Conservation (phyloP, 495 filamentous ascomycete genomes). For the Daldinia decipiens region DNA sequence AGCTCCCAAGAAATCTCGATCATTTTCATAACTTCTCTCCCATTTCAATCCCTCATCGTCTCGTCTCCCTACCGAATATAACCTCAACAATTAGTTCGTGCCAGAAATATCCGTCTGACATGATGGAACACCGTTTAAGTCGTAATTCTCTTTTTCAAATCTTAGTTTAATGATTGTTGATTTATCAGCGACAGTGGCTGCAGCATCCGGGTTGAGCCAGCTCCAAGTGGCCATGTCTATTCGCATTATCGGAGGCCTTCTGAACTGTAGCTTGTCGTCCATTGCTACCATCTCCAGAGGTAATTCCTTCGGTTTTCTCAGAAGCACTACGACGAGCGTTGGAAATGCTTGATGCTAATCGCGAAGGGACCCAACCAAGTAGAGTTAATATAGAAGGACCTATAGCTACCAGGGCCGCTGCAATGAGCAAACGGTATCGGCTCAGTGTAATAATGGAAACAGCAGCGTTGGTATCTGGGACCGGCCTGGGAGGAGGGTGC, state of each 20-base stretch:
- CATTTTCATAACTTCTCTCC: conserved; percentile 8
- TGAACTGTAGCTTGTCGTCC: not conserved
- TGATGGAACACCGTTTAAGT: no score
- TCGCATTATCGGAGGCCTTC: not conserved
- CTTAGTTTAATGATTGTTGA: not conserved
- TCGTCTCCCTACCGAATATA: conserved; percentile 9
- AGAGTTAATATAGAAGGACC: not conserved
- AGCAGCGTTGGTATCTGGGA: conserved; percentile 21
- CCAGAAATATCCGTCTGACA: not conserved
- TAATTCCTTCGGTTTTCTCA: not conserved
- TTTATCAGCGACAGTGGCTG: not conserved
- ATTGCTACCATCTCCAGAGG: not conserved
- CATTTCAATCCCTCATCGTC: not conserved
- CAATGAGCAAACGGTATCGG: conserved; percentile 3
- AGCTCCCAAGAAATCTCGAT: conserved; percentile 44
- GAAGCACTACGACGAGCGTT: not conserved
- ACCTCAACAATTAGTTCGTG: conserved; percentile 1
- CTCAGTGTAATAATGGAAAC: not conserved
- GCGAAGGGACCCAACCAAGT: not conserved
- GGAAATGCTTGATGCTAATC: not conserved
- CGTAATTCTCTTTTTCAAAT: not conserved
- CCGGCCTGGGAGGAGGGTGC: conserved; percentile 19
- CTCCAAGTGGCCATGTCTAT: not conserved
- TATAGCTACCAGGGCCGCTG: conserved; percentile 2
- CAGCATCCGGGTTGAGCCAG: not conserved